Percentiles rank a stretch among this genome's conserved stretches.
Conservation (phyloP, 2,329 filamentous ascomycete species). For the Diaporthe aspalathi region DNA sequence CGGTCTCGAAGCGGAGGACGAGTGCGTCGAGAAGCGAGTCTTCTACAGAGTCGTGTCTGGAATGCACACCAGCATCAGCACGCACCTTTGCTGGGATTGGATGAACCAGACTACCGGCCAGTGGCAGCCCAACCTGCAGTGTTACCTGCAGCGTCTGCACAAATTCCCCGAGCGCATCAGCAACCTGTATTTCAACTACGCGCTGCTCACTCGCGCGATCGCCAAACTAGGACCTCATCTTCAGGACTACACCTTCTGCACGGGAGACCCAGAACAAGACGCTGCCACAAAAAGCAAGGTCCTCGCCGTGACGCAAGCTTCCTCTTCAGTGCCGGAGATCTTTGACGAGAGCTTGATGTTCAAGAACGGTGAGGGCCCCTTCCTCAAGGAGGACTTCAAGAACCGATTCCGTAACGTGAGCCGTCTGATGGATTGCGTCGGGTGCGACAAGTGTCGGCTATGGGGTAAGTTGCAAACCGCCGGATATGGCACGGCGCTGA, state of each 20-base stretch:
- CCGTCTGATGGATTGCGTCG: slow-evolving; percentile 97
- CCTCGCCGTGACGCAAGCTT: slow-evolving; percentile 76
- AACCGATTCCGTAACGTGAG: slow-evolving; percentile 98
- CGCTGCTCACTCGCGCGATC: slow-evolving; percentile 89
- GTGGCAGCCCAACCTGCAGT: slow-evolving; percentile 91
- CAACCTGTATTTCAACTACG: slow-evolving; percentile 99
- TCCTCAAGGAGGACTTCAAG: slow-evolving; percentile 95
- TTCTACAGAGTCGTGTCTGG: slow-evolving; percentile 96
- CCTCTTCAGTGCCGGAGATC: slow-evolving; percentile 79
- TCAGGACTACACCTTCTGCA: slow-evolving; percentile 87
- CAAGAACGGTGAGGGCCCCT: slow-evolving; percentile 78
- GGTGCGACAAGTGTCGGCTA: slow-evolving; percentile 97
- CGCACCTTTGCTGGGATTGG: slow-evolving; percentile 95
- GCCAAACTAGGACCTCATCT: slow-evolving; percentile 89
- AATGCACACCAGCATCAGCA: slow-evolving; percentile 98
- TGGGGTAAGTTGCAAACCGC: slow-evolving; percentile 98
- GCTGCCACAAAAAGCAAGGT: slow-evolving; percentile 83
- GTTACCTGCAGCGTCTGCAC: slow-evolving; percentile 90
- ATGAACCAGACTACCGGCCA: slow-evolving; percentile 93
- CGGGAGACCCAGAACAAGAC: slow-evolving; percentile 85
- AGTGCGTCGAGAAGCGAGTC: slow-evolving; percentile 98
- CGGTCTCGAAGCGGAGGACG: slow-evolving; percentile 83
- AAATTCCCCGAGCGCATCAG: slow-evolving; percentile 89
- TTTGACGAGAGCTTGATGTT: slow-evolving; percentile 98
- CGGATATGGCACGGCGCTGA: slow-evolving; percentile 93